Evolutionary conservation across 352 stramenopile genomes (phyloP), one percentile per base, ranked within the genome.

Genomic region (Blastocystis hominis): DNA sequence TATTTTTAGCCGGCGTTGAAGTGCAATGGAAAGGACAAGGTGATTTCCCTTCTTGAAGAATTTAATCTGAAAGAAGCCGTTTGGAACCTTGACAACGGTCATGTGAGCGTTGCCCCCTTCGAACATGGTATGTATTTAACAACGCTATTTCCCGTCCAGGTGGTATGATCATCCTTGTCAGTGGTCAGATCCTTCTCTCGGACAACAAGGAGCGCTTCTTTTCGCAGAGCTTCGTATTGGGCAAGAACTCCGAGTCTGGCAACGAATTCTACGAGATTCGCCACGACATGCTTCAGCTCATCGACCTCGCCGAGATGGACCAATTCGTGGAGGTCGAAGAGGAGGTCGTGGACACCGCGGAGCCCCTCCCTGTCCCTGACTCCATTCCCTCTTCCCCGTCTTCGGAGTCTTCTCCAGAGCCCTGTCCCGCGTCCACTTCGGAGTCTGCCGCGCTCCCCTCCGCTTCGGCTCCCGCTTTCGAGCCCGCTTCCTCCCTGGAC

Each of bases 81-180:
- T 40, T n/a, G 50, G 6, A 84, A 84, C 42, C 53, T 84, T 13
- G 53, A 84, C 44, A 64, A 84, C 44, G 53, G 72, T 15, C 72
- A 84, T n/a, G 53, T 84, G 72, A 84, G 72, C 47, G 72, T 84
- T 46, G 20, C 42, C n/a, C 72, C 72, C 24, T 20, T 68, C 10
- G 72, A 84, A 30, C 66, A 84, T n/a, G 72, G 72, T 84, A 24
- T 15, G 6, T 5, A 0, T 59, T 2, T 59, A n/a, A 7, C 0
- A 36, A 20, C 10, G 44, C 13, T 9, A 17, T 47, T 30, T 42
- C 36, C 59, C 36, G 4, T 15, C 4, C 68, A 84, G 72, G 72
- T 47, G 72, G 55, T 46, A 84, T 84, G 72, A 42, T 66, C n/a
- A 84, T 84, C n/a, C 56, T 84, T n/a, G 72, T 84, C n/a, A 84